Evolutionary conservation across 106 monocot genomes (phyloP).

Genomic region (Dioscorea dumetorum): DNA sequence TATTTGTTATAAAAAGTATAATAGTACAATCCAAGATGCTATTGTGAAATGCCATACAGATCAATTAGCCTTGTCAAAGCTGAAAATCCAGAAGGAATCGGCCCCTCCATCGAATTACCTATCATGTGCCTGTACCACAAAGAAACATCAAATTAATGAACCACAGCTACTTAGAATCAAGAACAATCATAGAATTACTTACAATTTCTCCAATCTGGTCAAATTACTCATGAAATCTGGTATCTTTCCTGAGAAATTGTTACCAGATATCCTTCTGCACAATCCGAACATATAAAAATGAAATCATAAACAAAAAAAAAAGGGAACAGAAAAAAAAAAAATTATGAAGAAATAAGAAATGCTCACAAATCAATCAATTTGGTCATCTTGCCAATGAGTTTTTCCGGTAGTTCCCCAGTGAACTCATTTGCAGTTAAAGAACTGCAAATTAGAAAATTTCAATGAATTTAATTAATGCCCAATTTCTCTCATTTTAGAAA

Average conservation of each 20-base stretch:
- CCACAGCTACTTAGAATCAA: not conserved
- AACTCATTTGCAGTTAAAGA: conserved; percentile 54
- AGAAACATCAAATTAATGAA: not conserved
- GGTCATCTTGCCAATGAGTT: conserved; percentile 34
- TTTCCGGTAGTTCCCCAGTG: conserved; percentile 40
- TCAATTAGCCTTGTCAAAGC: conserved; percentile 48
- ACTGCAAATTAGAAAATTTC: conserved; percentile 15
- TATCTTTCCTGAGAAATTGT: conserved; percentile 65
- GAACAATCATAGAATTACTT: conserved; percentile 7
- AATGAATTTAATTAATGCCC: too few species aligned
- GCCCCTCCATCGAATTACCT: conserved; percentile 58
- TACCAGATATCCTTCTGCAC: conserved; percentile 58
- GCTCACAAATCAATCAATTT: conserved; percentile 72
- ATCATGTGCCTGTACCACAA: conserved; percentile 52
- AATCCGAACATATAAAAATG: not conserved
- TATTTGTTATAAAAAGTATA: not conserved
- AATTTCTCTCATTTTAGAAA: not conserved
- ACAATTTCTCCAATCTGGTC: conserved; percentile 51
- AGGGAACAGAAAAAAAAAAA: not conserved
- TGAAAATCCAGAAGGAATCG: conserved; percentile 58
- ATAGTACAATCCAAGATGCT: not conserved
- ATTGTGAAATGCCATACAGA: conserved; percentile 35
- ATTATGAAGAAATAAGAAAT: not conserved
- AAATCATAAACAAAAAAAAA: not conserved
- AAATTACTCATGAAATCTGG: conserved; percentile 51